Evolutionary conservation across 345 rosid species (phyloP), one percentile per base, ranked within the genome.

Genomic region (Citrus reticulata): DNA sequence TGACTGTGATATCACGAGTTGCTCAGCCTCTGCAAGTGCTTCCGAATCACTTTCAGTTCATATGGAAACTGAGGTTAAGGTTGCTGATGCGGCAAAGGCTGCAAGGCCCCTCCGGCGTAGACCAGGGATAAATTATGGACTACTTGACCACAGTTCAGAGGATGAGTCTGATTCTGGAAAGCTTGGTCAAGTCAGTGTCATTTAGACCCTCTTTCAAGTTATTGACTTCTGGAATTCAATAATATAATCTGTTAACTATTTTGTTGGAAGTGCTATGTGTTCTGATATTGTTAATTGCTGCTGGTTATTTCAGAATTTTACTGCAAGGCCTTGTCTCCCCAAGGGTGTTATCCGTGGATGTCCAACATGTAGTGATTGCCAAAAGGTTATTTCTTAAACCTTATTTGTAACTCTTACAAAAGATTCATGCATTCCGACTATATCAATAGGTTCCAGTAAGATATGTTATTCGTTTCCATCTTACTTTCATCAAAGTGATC

Each of bases 321-420:
- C 42, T 37, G 68, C 22, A 62, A 87, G 83, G 88, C 83, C 87
- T 80, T 76, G 69, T 74, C 88, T 93, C 77, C 94, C 98, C 25
- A 91, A 90, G 84, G 99, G 98, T 4, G 97, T 94, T 75, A 77
- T 90, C 42, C 91, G 91, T 20, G 99, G 93, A 66, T 93, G 97
- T 83, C 85, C 87, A 60, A 85, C 89, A 40, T 93, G 98, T 84
- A 87, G 80, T 75, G 91, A 86, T 82, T 94, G 98, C 88, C 98
- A 91, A 77, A 96, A 94, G 99, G 99, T 96, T 87, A 68, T 68
- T 76, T 82, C 66, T 55, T 75, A 54, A 61, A 19, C n/a, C 27
- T 66, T 37, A 70, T 1, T 8, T 61, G 40, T 65, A 66, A 66
- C 69, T 57, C 7, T 37, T 35, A 39, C 63, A 35, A 68, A 67